phyloP scores from a whole-genome alignment of 1,284 basidiomycete species.

The Rhodotorula glutinis region DNA sequence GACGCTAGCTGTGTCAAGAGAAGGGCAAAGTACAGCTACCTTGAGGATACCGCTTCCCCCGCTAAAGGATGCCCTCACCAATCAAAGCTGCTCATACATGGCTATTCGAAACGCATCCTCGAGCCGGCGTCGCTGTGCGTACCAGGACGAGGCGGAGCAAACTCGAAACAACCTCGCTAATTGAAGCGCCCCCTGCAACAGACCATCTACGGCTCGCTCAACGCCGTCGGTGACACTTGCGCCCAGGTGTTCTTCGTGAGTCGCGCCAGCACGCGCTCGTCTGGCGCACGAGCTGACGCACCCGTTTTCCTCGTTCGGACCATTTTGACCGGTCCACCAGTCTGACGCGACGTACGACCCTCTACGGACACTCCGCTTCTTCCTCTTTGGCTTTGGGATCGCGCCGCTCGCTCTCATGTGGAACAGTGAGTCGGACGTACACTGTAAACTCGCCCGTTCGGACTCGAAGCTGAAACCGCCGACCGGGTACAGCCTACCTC shows the following conservation, averaged over 20 bases:
- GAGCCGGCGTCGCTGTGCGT: constrained; percentile 1
- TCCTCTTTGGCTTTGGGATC: constrained; percentile 18
- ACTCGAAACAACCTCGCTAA: no score
- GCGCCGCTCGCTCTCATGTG: constrained; percentile 16
- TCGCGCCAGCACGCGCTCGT: no score
- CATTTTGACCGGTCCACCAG: no score
- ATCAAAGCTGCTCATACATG: not conserved
- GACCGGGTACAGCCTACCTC: constrained; percentile 12
- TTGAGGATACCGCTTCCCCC: no score
- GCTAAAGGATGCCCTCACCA: not conserved
- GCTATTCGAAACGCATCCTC: constrained; percentile 4
- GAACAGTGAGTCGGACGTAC: constrained; percentile 6
- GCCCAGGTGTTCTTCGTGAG: constrained; percentile 16
- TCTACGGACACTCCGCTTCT: constrained; percentile 12
- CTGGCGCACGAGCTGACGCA: no score
- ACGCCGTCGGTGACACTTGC: constrained; percentile 12
- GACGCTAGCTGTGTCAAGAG: no score
- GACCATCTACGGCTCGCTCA: constrained; percentile 21
- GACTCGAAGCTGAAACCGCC: not conserved
- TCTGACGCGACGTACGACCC: constrained; percentile 3
- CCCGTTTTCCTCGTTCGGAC: no score
- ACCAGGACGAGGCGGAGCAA: no score
- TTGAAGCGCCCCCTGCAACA: not conserved
- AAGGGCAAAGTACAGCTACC: no score
- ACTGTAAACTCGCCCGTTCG: no score